These are phyloP conservation scores for Erucastrum elatum DNA, from an alignment of 345 rosid genomes.

Conservation along the genomic window DNA sequence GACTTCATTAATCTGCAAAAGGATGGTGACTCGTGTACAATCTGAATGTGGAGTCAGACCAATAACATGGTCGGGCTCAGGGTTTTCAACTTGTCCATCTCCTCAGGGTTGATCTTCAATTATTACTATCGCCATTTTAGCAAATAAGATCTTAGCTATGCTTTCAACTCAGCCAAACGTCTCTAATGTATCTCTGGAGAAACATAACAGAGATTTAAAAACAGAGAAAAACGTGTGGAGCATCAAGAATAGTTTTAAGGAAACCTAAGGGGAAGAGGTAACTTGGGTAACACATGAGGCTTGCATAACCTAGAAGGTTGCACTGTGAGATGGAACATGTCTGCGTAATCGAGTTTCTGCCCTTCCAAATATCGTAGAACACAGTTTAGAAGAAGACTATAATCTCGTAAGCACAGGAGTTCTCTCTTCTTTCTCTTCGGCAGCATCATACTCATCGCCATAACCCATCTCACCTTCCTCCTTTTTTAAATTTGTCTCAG, in stretches of 20 bases:
- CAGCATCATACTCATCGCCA: conserved; percentile 22
- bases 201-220: background rate
- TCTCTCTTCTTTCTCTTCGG: conserved; percentile 32
- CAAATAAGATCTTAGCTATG: conserved; percentile 39
- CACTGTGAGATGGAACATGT: conserved; percentile 19
- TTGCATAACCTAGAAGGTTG: conserved; percentile 24
- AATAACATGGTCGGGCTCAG: conserved; percentile 38
- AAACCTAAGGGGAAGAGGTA: conserved; percentile 27
- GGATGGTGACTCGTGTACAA: conserved; percentile 47
- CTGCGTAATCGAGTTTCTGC: conserved; percentile 38
- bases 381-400: conserved; percentile 46
- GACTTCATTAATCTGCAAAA: conserved; percentile 47
- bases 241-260: background rate
- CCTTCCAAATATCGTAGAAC: conserved; percentile 58
- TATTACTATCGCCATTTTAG: conserved; percentile 39
- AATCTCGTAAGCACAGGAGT: conserved; percentile 27
- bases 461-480: conserved; percentile 56
- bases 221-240: conserved; percentile 9
- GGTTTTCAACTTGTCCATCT: conserved; percentile 47
- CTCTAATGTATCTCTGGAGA: conserved; percentile 46
- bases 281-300: conserved; percentile 23
- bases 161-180: conserved; percentile 32
- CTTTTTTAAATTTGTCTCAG: conserved; percentile 52
- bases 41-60: conserved; percentile 55
- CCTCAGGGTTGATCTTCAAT: conserved; percentile 50